Evolutionary conservation across 352 stramenopile genomes (phyloP).

Genomic region (Pythium rhizo-oryzae): DNA sequence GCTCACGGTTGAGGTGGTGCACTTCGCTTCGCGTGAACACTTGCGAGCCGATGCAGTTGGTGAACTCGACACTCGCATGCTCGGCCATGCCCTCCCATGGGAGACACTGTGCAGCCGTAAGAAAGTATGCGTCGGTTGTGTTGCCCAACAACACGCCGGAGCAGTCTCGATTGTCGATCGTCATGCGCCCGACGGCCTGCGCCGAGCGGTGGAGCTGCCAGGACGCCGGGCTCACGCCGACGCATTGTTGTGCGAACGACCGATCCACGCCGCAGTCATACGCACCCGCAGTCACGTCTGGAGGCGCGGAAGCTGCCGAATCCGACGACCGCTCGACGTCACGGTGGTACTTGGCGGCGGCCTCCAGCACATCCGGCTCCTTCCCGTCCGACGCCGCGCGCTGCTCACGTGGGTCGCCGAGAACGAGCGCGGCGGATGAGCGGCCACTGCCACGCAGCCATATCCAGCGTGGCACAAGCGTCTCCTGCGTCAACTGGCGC

Average conservation of each 20-base stretch:
- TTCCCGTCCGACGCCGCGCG: no score
- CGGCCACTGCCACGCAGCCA: no score
- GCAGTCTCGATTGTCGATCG: slow-evolving; percentile 1
- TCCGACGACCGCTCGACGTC: no score
- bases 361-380: no score
- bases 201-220: slow-evolving; percentile 11
- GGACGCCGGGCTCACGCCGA: background rate
- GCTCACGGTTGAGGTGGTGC: slow-evolving; percentile 6
- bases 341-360: no score
- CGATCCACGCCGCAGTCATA: slow-evolving; percentile 1
- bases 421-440: no score
- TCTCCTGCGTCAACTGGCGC: no score
- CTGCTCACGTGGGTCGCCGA: no score
- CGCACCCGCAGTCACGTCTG: no score
- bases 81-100: background rate
- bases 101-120: slow-evolving; percentile 14
- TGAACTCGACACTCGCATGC: background rate
- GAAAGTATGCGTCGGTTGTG: slow-evolving; percentile 5
- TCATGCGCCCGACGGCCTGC: slow-evolving; percentile 8
- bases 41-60: slow-evolving; percentile 9
- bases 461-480: no score
- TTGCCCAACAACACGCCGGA: slow-evolving; percentile 11
- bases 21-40: background rate
- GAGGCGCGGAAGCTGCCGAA: no score
- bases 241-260: slow-evolving; percentile 13